Evolutionary conservation across 2,329 filamentous ascomycete genomes (phyloP).

Genomic region (Sphaerulina musiva): DNA sequence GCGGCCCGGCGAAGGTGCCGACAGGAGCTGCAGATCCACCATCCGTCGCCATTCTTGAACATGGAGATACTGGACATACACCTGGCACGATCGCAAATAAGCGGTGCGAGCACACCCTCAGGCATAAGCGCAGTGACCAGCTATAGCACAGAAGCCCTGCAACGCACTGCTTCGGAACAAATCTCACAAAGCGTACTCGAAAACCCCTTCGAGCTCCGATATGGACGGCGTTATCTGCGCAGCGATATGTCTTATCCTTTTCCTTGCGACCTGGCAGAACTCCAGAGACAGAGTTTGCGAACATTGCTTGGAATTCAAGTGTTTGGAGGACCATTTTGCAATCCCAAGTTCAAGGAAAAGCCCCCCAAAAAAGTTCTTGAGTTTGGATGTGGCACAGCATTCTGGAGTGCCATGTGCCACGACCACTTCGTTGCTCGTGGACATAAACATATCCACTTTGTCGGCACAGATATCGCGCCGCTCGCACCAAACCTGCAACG

Average conservation of each 20-base stretch:
- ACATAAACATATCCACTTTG: slow-evolving; percentile 65
- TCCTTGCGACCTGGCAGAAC: slow-evolving; percentile 77
- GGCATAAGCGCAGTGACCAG: neutral
- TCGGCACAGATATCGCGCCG: slow-evolving; percentile 73
- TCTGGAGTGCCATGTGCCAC: slow-evolving; percentile 86
- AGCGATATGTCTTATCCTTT: slow-evolving; percentile 72
- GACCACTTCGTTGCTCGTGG: slow-evolving; percentile 67
- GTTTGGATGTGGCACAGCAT: slow-evolving; percentile 76
- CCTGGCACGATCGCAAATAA: neutral
- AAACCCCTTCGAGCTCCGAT: slow-evolving; percentile 49
- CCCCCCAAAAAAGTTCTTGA: slow-evolving; percentile 76
- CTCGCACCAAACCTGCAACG: slow-evolving; percentile 59
- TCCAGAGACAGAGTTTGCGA: slow-evolving; percentile 79
- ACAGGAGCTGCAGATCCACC: neutral
- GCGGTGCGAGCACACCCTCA: neutral
- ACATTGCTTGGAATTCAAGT: slow-evolving; percentile 75
- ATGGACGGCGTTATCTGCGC: slow-evolving; percentile 76
- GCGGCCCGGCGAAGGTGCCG: neutral
- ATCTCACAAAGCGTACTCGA: slow-evolving; percentile 9
- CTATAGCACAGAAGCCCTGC: slow-evolving; percentile 1
- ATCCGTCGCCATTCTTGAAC: neutral
- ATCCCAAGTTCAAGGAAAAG: slow-evolving; percentile 57
- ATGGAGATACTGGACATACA: neutral
- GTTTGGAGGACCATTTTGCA: slow-evolving; percentile 73
- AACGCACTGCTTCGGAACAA: slow-evolving; percentile 13